A percentile compares a stretch with the other conserved stretches of the same genome.
phyloP scores from a whole-genome alignment of 306 rosid genomes.

The Gastrolobium villosum region DNA sequence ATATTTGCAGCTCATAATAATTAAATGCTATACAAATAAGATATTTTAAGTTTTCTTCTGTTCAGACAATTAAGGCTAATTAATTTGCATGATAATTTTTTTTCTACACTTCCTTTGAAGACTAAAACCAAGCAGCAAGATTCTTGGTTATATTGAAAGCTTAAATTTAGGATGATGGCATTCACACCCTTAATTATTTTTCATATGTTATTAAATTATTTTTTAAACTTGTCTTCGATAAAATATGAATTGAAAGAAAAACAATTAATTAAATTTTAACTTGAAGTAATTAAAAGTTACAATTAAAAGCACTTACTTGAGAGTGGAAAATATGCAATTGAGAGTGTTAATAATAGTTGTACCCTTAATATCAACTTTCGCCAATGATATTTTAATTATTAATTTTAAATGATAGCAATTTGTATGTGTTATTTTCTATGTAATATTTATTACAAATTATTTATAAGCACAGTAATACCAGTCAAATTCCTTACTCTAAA shows the following conservation, averaged over 20 bases:
- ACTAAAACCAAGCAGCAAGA: background rate
- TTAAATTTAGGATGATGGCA: background rate
- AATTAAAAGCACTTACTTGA: background rate
- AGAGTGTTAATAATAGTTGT: background rate
- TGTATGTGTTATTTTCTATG: too few relatives aligned
- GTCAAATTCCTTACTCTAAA: too few relatives aligned
- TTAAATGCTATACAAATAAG: background rate
- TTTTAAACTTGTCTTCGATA: too few relatives aligned
- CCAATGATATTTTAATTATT: background rate
- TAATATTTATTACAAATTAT: too few relatives aligned
- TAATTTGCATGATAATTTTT: background rate
- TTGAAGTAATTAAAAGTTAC: background rate
- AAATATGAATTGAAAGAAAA: background rate
- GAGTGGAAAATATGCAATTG: background rate
- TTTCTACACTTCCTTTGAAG: background rate
- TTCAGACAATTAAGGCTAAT: background rate
- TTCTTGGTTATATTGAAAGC: background rate
- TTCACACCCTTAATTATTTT: background rate
- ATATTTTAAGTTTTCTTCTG: background rate
- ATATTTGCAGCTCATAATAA: constrained; percentile 22
- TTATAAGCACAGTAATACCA: too few relatives aligned
- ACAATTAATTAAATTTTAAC: background rate
- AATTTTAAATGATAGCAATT: background rate
- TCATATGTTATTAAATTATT: background rate
- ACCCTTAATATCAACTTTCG: background rate